phyloP scores from a whole-genome alignment of 495 filamentous ascomycete genomes.

The Pseudomonodictys pantanalensis region DNA sequence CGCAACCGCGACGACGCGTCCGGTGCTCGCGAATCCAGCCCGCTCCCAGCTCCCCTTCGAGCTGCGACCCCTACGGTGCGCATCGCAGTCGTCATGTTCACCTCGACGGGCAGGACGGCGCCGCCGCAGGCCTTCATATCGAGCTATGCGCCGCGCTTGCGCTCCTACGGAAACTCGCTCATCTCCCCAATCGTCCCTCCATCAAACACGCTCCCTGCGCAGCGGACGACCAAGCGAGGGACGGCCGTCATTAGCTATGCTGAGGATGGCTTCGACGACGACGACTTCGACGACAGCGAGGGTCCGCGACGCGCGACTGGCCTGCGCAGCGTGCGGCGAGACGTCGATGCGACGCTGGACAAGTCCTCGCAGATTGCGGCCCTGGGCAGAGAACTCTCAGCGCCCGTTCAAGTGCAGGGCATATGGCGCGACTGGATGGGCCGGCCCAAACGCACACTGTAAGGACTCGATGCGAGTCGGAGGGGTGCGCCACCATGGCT shows the following conservation, averaged over 20 bases:
- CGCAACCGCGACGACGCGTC: conserved; percentile 16
- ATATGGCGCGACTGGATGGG: conserved; percentile 95
- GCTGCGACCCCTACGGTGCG: conserved; percentile 12
- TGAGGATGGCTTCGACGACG: conserved; percentile 91
- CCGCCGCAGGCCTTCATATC: conserved; percentile 85
- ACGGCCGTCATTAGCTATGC: conserved; percentile 97
- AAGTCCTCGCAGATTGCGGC: conserved; percentile 65
- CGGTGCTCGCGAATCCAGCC: conserved; percentile 3
- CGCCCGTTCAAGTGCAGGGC: conserved; percentile 80
- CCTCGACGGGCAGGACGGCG: conserved; percentile 27
- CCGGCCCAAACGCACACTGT: conserved; percentile 58
- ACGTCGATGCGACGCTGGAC: conserved; percentile 65
- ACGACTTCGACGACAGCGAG: conserved; percentile 88
- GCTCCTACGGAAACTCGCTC: conserved; percentile 88
- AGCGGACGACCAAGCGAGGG: conserved; percentile 92
- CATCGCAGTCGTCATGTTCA: conserved; percentile 30
- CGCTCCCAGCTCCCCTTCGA: conserved; percentile 9
- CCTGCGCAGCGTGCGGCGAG: conserved; percentile 73
- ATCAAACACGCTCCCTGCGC: conserved; percentile 55
- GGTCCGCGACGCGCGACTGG: conserved; percentile 77
- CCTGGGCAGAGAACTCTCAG: conserved; percentile 76
- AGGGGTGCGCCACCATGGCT: background rate
- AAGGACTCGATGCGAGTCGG: conserved; percentile 39
- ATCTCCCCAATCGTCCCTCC: conserved; percentile 81
- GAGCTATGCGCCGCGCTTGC: conserved; percentile 86